Evolutionary conservation across 805 yeast genomes (phyloP).

Genomic region (Candida khao-thaluensis): DNA sequence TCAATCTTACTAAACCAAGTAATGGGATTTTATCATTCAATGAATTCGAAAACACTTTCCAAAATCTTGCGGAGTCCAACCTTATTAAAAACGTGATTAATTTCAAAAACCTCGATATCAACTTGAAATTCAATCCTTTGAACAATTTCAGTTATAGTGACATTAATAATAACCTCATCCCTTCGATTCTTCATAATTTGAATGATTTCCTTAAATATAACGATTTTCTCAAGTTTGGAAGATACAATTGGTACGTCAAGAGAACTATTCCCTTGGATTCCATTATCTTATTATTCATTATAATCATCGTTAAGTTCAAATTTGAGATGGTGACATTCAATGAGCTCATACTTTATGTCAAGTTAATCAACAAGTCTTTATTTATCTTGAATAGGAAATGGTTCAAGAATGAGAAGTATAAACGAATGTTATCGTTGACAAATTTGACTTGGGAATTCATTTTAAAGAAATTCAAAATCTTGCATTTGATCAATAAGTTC

Average conservation of each 20-base stretch:
- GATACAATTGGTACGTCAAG: constrained; percentile 60
- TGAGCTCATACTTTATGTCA: constrained; percentile 39
- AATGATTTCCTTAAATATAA: constrained; percentile 54
- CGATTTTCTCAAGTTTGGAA: constrained; percentile 51
- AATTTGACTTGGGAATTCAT: constrained; percentile 44
- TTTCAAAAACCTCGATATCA: constrained; percentile 35
- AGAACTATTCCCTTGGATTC: constrained; percentile 63
- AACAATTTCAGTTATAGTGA: constrained; percentile 50
- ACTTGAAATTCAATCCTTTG: constrained; percentile 34
- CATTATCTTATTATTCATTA: constrained; percentile 50
- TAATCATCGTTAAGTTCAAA: constrained; percentile 53
- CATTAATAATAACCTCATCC: constrained; percentile 52
- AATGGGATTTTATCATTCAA: constrained; percentile 32
- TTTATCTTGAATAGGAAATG: constrained; percentile 44
- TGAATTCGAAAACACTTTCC: constrained; percentile 42
- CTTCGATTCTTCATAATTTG: constrained; percentile 55
- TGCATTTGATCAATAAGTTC: constrained; percentile 27
- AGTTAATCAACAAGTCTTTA: constrained; percentile 41
- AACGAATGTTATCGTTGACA: constrained; percentile 43
- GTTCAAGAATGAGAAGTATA: constrained; percentile 47
- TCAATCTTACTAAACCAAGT: constrained; percentile 17
- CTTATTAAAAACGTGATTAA: constrained; percentile 29
- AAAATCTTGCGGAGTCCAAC: constrained; percentile 36
- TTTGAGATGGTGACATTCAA: constrained; percentile 37
- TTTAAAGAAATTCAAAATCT: constrained; percentile 33